Conservation (phyloP, 2,329 filamentous ascomycete genomes). For the Clathrospora elynae region DNA sequence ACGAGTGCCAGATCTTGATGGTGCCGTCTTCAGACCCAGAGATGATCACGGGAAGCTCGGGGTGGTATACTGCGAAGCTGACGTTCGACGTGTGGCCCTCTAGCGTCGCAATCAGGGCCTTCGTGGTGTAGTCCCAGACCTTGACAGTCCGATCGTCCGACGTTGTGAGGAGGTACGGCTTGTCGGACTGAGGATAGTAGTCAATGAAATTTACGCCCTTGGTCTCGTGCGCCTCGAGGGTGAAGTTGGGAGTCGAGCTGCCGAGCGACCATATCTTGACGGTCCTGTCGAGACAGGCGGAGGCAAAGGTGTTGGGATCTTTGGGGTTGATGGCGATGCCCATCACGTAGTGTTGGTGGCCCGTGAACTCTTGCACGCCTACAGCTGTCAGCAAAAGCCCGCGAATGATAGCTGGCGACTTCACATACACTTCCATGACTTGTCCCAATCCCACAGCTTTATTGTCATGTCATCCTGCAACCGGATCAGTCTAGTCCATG, state of each 20-base stretch:
- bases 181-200: slow-evolving; percentile 73
- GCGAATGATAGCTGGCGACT: neutral
- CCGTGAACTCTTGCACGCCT: slow-evolving; percentile 87
- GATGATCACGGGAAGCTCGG: slow-evolving; percentile 94
- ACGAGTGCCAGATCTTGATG: slow-evolving; percentile 97
- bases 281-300: slow-evolving; percentile 92
- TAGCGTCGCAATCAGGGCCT: slow-evolving; percentile 92
- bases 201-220: slow-evolving; percentile 99
- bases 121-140: slow-evolving; percentile 99
- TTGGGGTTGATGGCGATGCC: slow-evolving; percentile 96
- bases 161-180: slow-evolving; percentile 89
- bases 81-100: slow-evolving; percentile 98
- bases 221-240: slow-evolving; percentile 92
- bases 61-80: slow-evolving; percentile 97
- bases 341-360: slow-evolving; percentile 97
- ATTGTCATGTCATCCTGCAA: slow-evolving; percentile 60
- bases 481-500: slow-evolving; percentile 26
- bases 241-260: slow-evolving; percentile 92
- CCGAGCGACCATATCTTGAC: slow-evolving; percentile 98
- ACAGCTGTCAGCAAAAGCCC: slow-evolving; percentile 25
- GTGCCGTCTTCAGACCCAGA: slow-evolving; percentile 97
- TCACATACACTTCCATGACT: slow-evolving; percentile 82
- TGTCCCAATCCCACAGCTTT: slow-evolving; percentile 99
- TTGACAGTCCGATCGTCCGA: slow-evolving; percentile 97
- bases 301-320: slow-evolving; percentile 77